Base-by-base conservation (phyloP, 306 rosid species). In the Quercus robur region DNA sequence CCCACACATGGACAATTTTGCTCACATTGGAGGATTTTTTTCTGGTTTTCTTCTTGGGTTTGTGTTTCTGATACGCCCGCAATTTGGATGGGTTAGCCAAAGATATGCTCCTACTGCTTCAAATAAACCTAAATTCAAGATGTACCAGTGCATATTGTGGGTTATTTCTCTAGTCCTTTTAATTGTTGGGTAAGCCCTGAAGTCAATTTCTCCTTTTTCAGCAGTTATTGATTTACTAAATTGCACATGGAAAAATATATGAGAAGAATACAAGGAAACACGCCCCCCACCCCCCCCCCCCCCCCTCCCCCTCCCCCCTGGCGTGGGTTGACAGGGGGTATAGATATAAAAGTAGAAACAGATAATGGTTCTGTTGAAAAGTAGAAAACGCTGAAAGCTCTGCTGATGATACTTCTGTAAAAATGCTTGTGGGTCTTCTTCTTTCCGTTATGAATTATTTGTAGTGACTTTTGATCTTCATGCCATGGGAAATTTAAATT, bases 1-100 rank as follows among this genome's bases (percentile, higher is more conserved):
- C 66, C 99, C 99, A 77, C 97, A 91, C 10, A 92, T 95, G 81
- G 99, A 95, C 86, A 95, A 95, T 81, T 95, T 95, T 79, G 99
- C 99, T 70, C 99, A 95, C 77, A 90, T 95, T 52, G 99, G 99
- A 77, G 99, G 99, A 83, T 95, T 95, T 61, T 71, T 95, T 75
- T 83, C 99, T 4, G 98, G 99, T 18, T 91, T 93, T 84, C 89
- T 95, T 77, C 90, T 95, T 6, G 99, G 99, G 73, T 93, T 95
- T 80, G 98, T 95, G 88, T 93, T 95, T 86, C 80, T 95, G 74
- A 91, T 93, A 75, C 99, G 99, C 41, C 99, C 99, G 25, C 99
- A 95, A 83, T 93, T 93, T 28, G 94, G 92, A 58, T 95, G 98
- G 99, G 87, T 95, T 80, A 86, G 85, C 86, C 98, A 83, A 84